Evolutionary conservation across 2,329 filamentous ascomycete species (phyloP).

Genomic region (Sporothrix curviconia): DNA sequence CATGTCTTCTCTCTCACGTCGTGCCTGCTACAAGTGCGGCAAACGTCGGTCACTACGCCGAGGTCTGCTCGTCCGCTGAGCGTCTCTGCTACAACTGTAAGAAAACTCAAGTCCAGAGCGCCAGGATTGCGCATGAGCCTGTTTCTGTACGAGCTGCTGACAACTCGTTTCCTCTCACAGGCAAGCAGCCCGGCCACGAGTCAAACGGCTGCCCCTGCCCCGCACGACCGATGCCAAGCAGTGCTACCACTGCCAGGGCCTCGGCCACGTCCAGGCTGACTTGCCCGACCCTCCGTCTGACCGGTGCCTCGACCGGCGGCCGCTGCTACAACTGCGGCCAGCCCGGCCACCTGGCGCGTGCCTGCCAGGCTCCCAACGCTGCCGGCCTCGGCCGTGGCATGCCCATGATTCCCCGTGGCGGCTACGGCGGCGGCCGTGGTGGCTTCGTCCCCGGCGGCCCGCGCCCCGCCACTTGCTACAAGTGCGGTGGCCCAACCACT

Average conservation of each 20-base stretch:
- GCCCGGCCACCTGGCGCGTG: slow-evolving; percentile 85
- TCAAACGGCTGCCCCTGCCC: slow-evolving; percentile 93
- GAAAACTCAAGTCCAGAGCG: slow-evolving; percentile 29
- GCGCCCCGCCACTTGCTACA: slow-evolving; percentile 65
- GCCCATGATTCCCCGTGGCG: slow-evolving; percentile 54
- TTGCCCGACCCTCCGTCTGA: slow-evolving; percentile 94
- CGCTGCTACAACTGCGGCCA: slow-evolving; percentile 97
- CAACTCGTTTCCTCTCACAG: slow-evolving; percentile 29
- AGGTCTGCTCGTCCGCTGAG: slow-evolving; percentile 97
- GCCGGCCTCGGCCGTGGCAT: slow-evolving; percentile 58
- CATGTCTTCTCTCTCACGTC: slow-evolving; percentile 76
- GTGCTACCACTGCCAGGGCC: slow-evolving; percentile 98
- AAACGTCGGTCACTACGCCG: slow-evolving; percentile 74
- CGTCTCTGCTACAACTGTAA: slow-evolving; percentile 99
- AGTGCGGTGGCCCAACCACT: slow-evolving; percentile 87
- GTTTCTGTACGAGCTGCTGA: slow-evolving; percentile 19
- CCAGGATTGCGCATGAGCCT: no score
- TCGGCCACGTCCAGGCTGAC: slow-evolving; percentile 97
- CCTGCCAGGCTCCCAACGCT: slow-evolving; percentile 71
- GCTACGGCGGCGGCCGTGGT: slow-evolving; percentile 57
- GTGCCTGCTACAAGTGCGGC: slow-evolving; percentile 78
- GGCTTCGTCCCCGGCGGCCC: slow-evolving; percentile 62
- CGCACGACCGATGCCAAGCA: slow-evolving; percentile 98
- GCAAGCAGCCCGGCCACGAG: slow-evolving; percentile 89
- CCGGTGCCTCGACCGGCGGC: slow-evolving; percentile 70